phyloP scores from a whole-genome alignment of 108 stramenopile species.

The Nitzschia palea region DNA sequence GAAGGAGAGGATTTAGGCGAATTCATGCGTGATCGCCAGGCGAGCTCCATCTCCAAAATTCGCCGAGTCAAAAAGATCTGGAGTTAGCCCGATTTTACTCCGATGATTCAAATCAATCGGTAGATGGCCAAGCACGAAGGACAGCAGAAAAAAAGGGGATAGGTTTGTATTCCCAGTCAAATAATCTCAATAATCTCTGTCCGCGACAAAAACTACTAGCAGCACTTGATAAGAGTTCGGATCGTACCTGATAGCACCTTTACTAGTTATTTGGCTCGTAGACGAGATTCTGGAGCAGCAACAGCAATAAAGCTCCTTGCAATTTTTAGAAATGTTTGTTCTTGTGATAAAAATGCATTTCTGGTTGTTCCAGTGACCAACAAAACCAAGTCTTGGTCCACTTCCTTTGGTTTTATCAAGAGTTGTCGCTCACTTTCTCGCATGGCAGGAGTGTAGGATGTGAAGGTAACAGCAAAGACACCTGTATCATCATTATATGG shows the following conservation, averaged over 20 bases:
- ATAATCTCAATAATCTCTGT: too few relatives aligned
- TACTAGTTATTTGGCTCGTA: constrained; percentile 16
- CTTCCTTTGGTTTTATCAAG: constrained; percentile 38
- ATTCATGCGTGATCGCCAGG: too few relatives aligned
- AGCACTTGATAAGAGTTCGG: too few relatives aligned
- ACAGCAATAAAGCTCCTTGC: constrained; percentile 52
- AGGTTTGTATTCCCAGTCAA: too few relatives aligned
- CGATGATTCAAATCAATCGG: too few relatives aligned
- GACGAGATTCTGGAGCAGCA: constrained; percentile 51
- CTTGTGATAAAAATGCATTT: constrained; percentile 52
- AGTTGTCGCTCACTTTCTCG: constrained; percentile 78
- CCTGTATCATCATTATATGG: constrained; percentile 4
- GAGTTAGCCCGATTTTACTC: too few relatives aligned
- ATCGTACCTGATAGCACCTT: background rate
- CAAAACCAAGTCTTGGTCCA: constrained; percentile 45
- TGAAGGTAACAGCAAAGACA: constrained; percentile 59
- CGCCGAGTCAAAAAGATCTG: too few relatives aligned
- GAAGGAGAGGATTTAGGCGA: too few relatives aligned
- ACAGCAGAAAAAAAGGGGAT: too few relatives aligned
- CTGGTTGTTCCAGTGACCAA: constrained; percentile 66
- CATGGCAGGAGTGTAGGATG: constrained; percentile 78
- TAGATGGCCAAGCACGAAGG: too few relatives aligned
- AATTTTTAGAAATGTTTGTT: constrained; percentile 42
- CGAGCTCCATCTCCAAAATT: too few relatives aligned
- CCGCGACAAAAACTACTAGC: too few relatives aligned